Evolutionary conservation across 176 grass and related monocot species (phyloP), one percentile per base, ranked within the genome.

Genomic region (Triticum aestivum): DNA sequence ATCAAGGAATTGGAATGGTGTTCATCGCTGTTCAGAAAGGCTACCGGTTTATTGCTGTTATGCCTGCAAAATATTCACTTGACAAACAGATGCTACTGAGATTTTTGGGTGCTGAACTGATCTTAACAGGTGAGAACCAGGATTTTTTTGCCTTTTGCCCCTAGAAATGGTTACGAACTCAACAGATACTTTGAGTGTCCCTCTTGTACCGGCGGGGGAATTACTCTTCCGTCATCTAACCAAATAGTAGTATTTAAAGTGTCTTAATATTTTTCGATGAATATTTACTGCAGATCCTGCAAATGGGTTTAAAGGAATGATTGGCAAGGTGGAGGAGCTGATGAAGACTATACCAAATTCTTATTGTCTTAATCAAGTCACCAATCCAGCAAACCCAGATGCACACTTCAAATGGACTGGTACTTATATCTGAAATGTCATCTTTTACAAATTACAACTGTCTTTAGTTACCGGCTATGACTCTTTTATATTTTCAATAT

Each of bases 81-180:
- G 95, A 97, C 74, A 97, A 97, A 66, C 90, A 78, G 70, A 94
- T 94, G 64, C 79, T 97, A 2, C 45, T 94, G 86, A 82, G 88
- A 81, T 94, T 87, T 86, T 75, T 97, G 77, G 92, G 95, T 42
- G 90, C 88, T 1, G 89, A 97, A 77, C 58, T 97, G 23, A 84
- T 84, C 61, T 75, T 97, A 83, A 94, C 92, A 8, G 92, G 95
- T 94, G 79, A 68, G 34, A 58, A 8, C 35, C 8, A 70, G 11
- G 18, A 18, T 18, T 10, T 29, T 69, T 8, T 24, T 24, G 23
- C 23, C 23, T 24, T 54, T 4, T 34, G 33, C 47, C n/a, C 8
- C 47, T 58, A 82, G 2, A 70, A 58, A 58, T 39, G 80, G 21
- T 71, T 27, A 7, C 2, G 3, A 72, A 71, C 65, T 70, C 20